These are phyloP conservation scores for Ordospora colligata DNA, from an alignment of 371 early-diverging fungal genomes.

Conservation along the genomic window DNA sequence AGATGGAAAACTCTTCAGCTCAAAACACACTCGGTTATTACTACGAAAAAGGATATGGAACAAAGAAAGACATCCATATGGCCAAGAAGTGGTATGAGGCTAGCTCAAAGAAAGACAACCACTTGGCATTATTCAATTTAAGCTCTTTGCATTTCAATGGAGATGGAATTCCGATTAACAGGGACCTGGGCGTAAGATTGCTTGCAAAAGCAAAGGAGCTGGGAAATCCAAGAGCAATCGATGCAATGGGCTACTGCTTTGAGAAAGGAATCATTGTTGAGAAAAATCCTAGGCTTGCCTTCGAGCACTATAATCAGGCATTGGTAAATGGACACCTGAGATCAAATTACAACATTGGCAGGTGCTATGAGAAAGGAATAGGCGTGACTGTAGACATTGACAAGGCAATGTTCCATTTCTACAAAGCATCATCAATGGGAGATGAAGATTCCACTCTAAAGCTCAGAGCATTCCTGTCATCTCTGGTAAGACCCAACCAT, in stretches of 20 bases:
- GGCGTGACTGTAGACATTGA: constrained; percentile 14
- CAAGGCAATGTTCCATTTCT: constrained; percentile 26
- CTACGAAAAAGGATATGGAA: constrained; percentile 72
- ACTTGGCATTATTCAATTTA: constrained; percentile 63
- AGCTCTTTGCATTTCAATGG: constrained; percentile 58
- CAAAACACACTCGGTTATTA: constrained; percentile 59
- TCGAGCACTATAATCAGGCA: constrained; percentile 28
- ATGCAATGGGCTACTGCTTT: constrained; percentile 55
- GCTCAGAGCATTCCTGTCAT: background rate
- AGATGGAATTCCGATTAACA: constrained; percentile 65
- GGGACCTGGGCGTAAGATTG: constrained; percentile 62
- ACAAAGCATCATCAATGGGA: constrained; percentile 26
- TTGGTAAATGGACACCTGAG: constrained; percentile 13
- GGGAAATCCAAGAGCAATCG: constrained; percentile 47
- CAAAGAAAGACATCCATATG: constrained; percentile 62
- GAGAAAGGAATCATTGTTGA: constrained; percentile 38
- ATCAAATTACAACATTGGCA: constrained; percentile 26
- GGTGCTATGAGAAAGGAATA: constrained; percentile 30
- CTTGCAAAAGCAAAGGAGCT: constrained; percentile 18
- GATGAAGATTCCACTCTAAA: constrained; percentile 4
- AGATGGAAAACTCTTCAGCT: constrained; percentile 33
- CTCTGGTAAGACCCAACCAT: background rate
- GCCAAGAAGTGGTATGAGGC: constrained; percentile 68
- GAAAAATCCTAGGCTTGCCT: constrained; percentile 24
- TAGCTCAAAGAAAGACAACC: constrained; percentile 66